Conservation (phyloP, 495 filamentous ascomycete genomes). For the Monascus purpureus region DNA sequence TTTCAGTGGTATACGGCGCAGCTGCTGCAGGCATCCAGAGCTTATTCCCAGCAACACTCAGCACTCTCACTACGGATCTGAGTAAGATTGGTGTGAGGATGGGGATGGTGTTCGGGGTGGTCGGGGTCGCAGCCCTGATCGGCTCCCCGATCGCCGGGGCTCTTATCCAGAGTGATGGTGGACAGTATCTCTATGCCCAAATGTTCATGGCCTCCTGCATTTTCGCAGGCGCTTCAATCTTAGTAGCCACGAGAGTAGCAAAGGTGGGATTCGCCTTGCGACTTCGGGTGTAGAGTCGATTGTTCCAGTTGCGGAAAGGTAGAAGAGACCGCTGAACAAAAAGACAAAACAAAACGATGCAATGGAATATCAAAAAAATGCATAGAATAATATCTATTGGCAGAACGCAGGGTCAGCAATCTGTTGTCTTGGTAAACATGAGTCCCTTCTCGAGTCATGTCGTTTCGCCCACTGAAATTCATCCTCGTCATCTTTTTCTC, state of each 20-base stretch:
- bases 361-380: too few relatives aligned
- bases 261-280: constrained; percentile 19
- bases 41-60: constrained; percentile 45
- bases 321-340: constrained; percentile 1
- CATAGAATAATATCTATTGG: too few relatives aligned
- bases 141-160: constrained; percentile 64
- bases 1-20: constrained; percentile 49
- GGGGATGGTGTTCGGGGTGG: constrained; percentile 71
- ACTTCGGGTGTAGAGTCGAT: too few relatives aligned
- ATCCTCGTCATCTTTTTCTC: too few relatives aligned
- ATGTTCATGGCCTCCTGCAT: constrained; percentile 33
- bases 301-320: too few relatives aligned
- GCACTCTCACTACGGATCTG: constrained; percentile 48
- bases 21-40: constrained; percentile 54
- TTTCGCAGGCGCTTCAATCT: constrained; percentile 33
- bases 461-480: too few relatives aligned
- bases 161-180: constrained; percentile 34
- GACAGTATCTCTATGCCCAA: constrained; percentile 45
- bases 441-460: too few relatives aligned
- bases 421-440: too few relatives aligned
- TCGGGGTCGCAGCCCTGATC: constrained; percentile 56
- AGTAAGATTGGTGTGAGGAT: constrained; percentile 57
- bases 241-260: constrained; percentile 34
- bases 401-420: too few relatives aligned
- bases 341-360: constrained; percentile 1